Percentiles rank a stretch among this genome's conserved stretches.
Conservation (phyloP, 495 filamentous ascomycete genomes). For the Penicillium waksmanii region DNA sequence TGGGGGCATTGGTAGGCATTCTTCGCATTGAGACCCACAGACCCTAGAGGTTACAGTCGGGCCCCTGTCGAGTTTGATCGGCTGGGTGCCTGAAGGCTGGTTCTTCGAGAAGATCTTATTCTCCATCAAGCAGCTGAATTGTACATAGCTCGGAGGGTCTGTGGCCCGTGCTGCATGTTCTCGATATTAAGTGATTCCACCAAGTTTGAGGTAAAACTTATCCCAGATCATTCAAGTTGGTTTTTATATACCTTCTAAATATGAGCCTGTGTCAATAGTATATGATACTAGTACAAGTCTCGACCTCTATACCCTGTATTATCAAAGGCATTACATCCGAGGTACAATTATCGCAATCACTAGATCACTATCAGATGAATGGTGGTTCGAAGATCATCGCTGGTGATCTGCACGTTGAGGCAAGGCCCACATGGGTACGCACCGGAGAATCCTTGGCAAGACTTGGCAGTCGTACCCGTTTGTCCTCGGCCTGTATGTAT, state of each 20-base stretch:
- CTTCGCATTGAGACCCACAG: slow-evolving; percentile 2
- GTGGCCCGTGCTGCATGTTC: not conserved
- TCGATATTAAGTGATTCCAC: slow-evolving; percentile 5
- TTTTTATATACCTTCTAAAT: not conserved
- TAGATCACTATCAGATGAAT: not conserved
- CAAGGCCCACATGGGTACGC: slow-evolving; percentile 1
- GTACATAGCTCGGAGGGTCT: not conserved
- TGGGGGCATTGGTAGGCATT: slow-evolving; percentile 8
- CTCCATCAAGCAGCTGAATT: not conserved
- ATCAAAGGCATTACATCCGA: too few species aligned
- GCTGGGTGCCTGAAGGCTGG: slow-evolving; percentile 1
- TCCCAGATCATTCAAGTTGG: not conserved
- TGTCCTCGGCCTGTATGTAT: not conserved
- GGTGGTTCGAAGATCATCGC: slow-evolving; percentile 5
- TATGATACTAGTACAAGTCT: too few species aligned
- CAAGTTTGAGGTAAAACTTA: not conserved
- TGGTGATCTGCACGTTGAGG: slow-evolving; percentile 4
- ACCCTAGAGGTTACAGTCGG: not conserved
- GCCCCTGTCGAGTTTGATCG: not conserved
- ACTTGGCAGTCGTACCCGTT: slow-evolving; percentile 2
- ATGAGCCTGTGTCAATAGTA: not conserved
- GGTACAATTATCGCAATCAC: not conserved
- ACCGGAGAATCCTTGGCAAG: slow-evolving; percentile 3
- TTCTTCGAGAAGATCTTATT: slow-evolving; percentile 1
- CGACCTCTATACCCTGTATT: too few species aligned